Base-by-base conservation (phyloP, 768 basidiomycete genomes). In the Tulasnella sp. region DNA sequence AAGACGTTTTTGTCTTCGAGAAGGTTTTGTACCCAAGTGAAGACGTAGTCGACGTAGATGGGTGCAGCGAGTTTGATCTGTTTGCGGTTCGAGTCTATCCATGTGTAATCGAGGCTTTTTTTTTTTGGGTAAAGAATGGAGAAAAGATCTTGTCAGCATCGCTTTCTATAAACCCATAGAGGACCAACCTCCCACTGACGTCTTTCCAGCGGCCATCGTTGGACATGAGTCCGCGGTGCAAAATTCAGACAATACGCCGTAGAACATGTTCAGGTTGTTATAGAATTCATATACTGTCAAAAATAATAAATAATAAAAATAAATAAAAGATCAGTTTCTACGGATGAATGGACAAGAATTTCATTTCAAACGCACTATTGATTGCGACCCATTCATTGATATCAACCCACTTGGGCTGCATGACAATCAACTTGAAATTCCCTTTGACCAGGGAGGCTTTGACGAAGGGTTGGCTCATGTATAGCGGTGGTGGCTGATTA, bases 301-400 rank as follows among this genome's bases (percentile, higher is more conserved):
- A 58, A 58, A 15, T 51, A 32, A 59, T 7, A n/a, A 5, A n/a
- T 48, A n/a, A 7, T n/a, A 21, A n/a, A n/a, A n/a, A n/a, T n/a
- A n/a, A n/a, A n/a, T n/a, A n/a, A n/a, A n/a, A n/a, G n/a, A n/a
- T n/a, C n/a, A n/a, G n/a, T n/a, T n/a, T n/a, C n/a, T n/a, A n/a
- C n/a, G n/a, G n/a, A n/a, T n/a, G n/a, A n/a, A n/a, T n/a, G n/a
- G n/a, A n/a, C n/a, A n/a, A n/a, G n/a, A n/a, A n/a, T n/a, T n/a
- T n/a, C n/a, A n/a, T n/a, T n/a, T n/a, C n/a, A n/a, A n/a, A n/a
- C n/a, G n/a, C 66, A 95, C 93, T 81, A 67, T 95, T 95, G 44
- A 92, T 86, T 10, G 92, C 93, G 27, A 95, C 93, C 93, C 93
- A 96, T 69, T 96, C 93, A 79, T 91, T 94, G 60, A 90, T 84